Evolutionary conservation across 345 rosid genomes (phyloP), one percentile per base, ranked within the genome.

Genomic region (Combretum micranthum): DNA sequence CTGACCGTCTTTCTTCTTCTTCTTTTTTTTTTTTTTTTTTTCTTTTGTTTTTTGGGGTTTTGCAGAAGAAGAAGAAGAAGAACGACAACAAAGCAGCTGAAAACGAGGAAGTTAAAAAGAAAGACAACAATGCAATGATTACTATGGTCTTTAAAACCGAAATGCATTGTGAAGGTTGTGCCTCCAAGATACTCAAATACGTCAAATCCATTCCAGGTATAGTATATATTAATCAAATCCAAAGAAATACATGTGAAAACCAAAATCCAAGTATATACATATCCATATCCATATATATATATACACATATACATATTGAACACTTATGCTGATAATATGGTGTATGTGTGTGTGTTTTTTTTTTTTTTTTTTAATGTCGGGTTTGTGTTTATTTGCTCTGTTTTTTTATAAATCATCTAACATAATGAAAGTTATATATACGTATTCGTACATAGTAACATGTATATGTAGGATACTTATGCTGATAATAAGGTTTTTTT

Each of bases 121-220:
- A 76, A 15, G 70, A 42, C 2, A 67, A 73, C 4, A 68, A 70
- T 23, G 67, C 63, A 18, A 25, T 77, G 0, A 3, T 56, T 11
- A 58, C 76, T 12, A 76, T 78, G 56, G 82, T 93, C 62, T 69
- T 93, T 64, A 93, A 83, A 63, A 53, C 82, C 0, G 90, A 89
- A 26, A 85, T 84, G 84, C 87, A 87, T 53, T 93, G 99, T 52
- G 95, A 76, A 5, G 97, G 99, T 1, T 93, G 99, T 39, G 84
- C 85, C 22, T 56, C 77, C 25, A 72, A 70, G 46, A 66, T 87
- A 71, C 59, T 60, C 49, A 87, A 66, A 66, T 18, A 15, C 14
- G 78, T 72, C 62, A 90, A 79, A 47, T 0, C 53, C 56, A 53
- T 87, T 21, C 51, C 75, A 58, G 98, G 98, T 84, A 72, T n/a